These are phyloP conservation scores for Cinchona pubescens DNA, from an alignment of 257 asterid genomes.

Conservation along the genomic window DNA sequence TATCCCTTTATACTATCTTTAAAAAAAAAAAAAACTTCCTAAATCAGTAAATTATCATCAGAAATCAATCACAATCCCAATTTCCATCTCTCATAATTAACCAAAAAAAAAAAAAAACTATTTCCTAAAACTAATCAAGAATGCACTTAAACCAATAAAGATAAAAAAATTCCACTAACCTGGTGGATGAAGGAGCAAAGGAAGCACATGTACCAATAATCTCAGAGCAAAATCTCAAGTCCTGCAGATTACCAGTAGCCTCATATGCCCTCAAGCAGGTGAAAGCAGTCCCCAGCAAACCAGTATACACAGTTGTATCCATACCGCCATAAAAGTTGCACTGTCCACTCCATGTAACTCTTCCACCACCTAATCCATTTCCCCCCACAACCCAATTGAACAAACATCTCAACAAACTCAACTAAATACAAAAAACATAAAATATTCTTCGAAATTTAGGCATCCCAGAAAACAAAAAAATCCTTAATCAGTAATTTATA, in stretches of 20 bases:
- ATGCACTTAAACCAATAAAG: neutral
- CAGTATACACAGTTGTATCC: slow-evolving; percentile 63
- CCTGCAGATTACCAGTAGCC: slow-evolving; percentile 56
- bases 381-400: neutral
- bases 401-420: slow-evolving; percentile 5
- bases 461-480: neutral
- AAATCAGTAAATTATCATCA: too few relatives aligned
- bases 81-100: neutral
- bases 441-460: too few relatives aligned
- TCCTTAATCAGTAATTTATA: neutral
- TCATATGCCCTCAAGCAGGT: slow-evolving; percentile 61
- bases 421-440: too few relatives aligned
- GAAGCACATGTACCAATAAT: slow-evolving; percentile 58
- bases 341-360: slow-evolving; percentile 50
- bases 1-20: neutral
- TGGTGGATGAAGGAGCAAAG: slow-evolving; percentile 34
- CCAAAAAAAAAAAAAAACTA: neutral
- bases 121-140: neutral
- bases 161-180: slow-evolving; percentile 27
- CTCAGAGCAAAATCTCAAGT: slow-evolving; percentile 54
- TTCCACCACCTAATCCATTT: slow-evolving; percentile 44
- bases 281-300: slow-evolving; percentile 74
- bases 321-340: slow-evolving; percentile 14
- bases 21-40: neutral
- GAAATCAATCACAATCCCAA: neutral